Conservation (phyloP, 768 basidiomycete species). For the Kockovaella imperatae region DNA sequence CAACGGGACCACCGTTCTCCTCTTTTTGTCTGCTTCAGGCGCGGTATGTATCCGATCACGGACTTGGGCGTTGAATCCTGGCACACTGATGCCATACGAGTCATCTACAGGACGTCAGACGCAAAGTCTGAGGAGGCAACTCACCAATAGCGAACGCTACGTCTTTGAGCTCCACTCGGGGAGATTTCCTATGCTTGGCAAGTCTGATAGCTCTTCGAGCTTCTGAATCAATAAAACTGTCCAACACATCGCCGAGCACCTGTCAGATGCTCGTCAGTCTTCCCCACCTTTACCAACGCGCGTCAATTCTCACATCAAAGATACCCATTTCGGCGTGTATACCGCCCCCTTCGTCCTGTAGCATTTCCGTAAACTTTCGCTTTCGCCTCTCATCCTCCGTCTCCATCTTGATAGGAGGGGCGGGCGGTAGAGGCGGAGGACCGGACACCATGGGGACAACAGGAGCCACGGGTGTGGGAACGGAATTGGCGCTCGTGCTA, state of each 20-base stretch:
- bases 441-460: background rate
- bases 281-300: too few relatives aligned
- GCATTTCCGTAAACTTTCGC: slow-evolving; percentile 25
- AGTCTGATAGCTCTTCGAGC: slow-evolving; percentile 18
- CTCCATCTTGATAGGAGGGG: slow-evolving; percentile 14
- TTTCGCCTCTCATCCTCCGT: slow-evolving; percentile 21
- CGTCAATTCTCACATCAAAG: slow-evolving; percentile 19
- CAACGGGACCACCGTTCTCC: slow-evolving; percentile 3
- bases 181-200: slow-evolving; percentile 26
- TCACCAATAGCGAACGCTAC: slow-evolving; percentile 26
- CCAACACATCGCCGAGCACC: slow-evolving; percentile 25
- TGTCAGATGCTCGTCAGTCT: slow-evolving; percentile 2
- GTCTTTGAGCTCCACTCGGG: slow-evolving; percentile 34
- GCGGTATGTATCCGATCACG: background rate
- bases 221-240: slow-evolving; percentile 19
- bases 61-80: slow-evolving; percentile 7
- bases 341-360: slow-evolving; percentile 23
- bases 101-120: background rate
- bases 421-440: slow-evolving; percentile 3
- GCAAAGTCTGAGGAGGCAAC: slow-evolving; percentile 2
- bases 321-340: slow-evolving; percentile 30
- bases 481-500: background rate
- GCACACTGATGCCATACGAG: slow-evolving; percentile 2
- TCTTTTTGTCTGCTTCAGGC: slow-evolving; percentile 2
- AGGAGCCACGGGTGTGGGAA: background rate